These are phyloP conservation scores for Tricholoma sp. DNA, from an alignment of 768 basidiomycete species.

Conservation along the genomic window DNA sequence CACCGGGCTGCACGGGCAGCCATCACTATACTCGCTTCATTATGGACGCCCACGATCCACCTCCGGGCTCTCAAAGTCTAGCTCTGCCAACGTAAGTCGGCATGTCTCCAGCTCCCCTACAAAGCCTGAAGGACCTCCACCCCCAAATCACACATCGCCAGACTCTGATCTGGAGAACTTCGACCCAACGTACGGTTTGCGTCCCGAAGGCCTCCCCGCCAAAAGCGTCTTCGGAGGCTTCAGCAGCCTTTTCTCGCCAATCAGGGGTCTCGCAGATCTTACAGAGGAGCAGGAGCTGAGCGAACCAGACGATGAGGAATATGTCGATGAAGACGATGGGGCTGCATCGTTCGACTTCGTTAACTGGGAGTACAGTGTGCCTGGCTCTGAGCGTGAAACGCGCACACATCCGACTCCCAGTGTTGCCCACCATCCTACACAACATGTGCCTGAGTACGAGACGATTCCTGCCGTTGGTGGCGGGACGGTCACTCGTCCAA, in stretches of 20 bases:
- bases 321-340: conserved; percentile 29
- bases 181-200: conserved; percentile 94
- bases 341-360: conserved; percentile 54
- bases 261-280: conserved; percentile 75
- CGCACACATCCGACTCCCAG: conserved; percentile 36
- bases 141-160: conserved; percentile 12
- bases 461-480: conserved; percentile 91
- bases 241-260: conserved; percentile 62
- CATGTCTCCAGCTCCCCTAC: conserved; percentile 16
- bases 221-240: conserved; percentile 82
- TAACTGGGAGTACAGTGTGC: conserved; percentile 63
- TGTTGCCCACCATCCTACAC: conserved; percentile 30
- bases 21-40: conserved; percentile 2
- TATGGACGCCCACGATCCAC: conserved; percentile 33
- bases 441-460: conserved; percentile 63
- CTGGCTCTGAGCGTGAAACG: conserved; percentile 30
- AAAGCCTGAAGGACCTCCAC: conserved; percentile 15
- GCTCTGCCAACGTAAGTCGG: conserved; percentile 27
- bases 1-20: conserved; percentile 16
- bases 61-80: conserved; percentile 28
- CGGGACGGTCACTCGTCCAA: conserved; percentile 78
- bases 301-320: conserved; percentile 39
- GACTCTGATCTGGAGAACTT: conserved; percentile 67
- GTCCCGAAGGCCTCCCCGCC: conserved; percentile 84
- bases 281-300: conserved; percentile 52